Evolutionary conservation across 2,329 filamentous ascomycete species (phyloP).

Genomic region (Aspergillus fumigatiaffinis): DNA sequence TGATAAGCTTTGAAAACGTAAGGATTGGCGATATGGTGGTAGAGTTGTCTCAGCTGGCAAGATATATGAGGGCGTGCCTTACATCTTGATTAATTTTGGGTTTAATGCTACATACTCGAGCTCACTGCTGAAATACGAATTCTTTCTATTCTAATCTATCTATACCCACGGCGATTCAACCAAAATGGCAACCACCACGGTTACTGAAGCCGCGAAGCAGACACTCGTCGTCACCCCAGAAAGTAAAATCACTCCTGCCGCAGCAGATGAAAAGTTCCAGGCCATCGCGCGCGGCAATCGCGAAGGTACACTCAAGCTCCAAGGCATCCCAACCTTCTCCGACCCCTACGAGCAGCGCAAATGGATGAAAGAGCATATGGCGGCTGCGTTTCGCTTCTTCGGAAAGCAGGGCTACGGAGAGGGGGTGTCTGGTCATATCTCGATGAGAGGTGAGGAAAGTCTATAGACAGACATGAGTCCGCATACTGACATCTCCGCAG

Average conservation of each 20-base stretch:
- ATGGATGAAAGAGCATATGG: conserved; percentile 51
- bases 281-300: conserved; percentile 34
- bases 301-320: conserved; percentile 33
- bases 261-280: conserved; percentile 29
- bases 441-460: conserved; percentile 29
- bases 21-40: too few relatives aligned
- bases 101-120: background rate
- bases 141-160: too few relatives aligned
- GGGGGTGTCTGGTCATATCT: conserved; percentile 42
- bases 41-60: background rate
- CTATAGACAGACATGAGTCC: background rate
- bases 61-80: background rate
- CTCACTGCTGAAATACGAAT: background rate
- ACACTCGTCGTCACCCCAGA: conserved; percentile 9
- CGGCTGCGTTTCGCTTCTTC: conserved; percentile 40
- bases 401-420: conserved; percentile 40
- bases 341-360: conserved; percentile 45
- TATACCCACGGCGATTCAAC: too few relatives aligned
- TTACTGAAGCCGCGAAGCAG: conserved; percentile 7
- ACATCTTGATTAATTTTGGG: background rate
- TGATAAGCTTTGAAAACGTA: background rate
- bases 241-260: conserved; percentile 18
- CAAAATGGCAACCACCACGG: conserved; percentile 8
- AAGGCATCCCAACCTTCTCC: conserved; percentile 37
- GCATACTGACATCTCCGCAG: conserved; percentile 11